phyloP scores from a whole-genome alignment of 371 early-diverging fungal species.

The Basidiobolus meristosporus region DNA sequence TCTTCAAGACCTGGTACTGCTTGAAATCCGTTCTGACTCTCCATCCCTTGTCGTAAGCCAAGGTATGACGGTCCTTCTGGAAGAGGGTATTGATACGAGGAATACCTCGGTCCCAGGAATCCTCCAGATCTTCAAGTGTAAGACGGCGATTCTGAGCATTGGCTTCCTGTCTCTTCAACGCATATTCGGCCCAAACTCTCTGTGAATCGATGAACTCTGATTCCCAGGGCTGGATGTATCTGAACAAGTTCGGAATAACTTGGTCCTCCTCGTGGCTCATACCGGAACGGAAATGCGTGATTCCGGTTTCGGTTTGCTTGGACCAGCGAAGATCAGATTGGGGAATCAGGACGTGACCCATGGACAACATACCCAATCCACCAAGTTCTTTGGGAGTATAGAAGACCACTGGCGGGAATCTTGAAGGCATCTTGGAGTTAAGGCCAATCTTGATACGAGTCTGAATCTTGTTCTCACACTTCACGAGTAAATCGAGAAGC shows the following conservation, averaged over 20 bases:
- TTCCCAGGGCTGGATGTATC: constrained; percentile 97
- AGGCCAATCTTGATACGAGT: constrained; percentile 98
- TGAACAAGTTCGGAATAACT: constrained; percentile 91
- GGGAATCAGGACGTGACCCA: constrained; percentile 95
- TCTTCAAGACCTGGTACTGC: constrained; percentile 88
- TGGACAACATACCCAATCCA: constrained; percentile 97
- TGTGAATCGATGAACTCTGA: constrained; percentile 96
- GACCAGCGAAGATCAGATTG: constrained; percentile 93
- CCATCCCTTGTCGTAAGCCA: constrained; percentile 98
- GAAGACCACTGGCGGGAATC: constrained; percentile 97
- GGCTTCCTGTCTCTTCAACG: constrained; percentile 91
- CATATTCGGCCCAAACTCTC: constrained; percentile 98
- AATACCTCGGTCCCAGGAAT: constrained; percentile 97
- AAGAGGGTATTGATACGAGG: constrained; percentile 97
- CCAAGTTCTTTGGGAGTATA: constrained; percentile 90
- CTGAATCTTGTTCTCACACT: constrained; percentile 95
- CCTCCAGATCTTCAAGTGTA: constrained; percentile 93
- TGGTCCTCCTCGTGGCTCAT: constrained; percentile 96
- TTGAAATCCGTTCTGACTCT: constrained; percentile 93
- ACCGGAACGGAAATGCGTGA: constrained; percentile 96
- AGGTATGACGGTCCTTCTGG: constrained; percentile 87
- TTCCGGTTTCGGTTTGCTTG: constrained; percentile 90
- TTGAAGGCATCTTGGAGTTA: constrained; percentile 96
- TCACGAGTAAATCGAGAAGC: constrained; percentile 85
- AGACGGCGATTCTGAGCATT: constrained; percentile 85